Evolutionary conservation across 768 basidiomycete genomes (phyloP), one percentile per base, ranked within the genome.

Genomic region (Kwoniella bestiolae): DNA sequence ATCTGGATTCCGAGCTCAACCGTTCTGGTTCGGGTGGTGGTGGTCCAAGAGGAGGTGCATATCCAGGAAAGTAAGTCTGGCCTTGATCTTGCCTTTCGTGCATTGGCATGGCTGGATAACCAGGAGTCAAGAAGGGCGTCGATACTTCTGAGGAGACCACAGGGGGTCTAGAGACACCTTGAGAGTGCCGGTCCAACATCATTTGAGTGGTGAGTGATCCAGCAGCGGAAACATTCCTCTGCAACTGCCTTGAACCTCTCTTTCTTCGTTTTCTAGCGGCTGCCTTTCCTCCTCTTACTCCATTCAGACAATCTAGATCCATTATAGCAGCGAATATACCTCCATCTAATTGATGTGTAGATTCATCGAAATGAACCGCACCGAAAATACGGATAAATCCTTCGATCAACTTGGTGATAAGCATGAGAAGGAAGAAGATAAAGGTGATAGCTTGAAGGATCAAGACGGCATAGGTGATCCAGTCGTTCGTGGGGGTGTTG

Each of bases 381-480:
- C 90, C 90, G 60, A 88, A 75, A 28, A 94, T 85, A 38, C 95
- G 90, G 32, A 91, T 84, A n/a, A 87, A 55, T 8, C 88, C 93
- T 79, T 98, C 95, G 47, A 90, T 74, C 55, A 95, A 70, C 83
- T 99, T 99, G 82, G 90, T 87, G 38, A 90, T 56, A 44, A 97
- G 86, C 85, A 96, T 90, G 61, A 91, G 81, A 52, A 87, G 76
- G 72, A 95, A 87, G n/a, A 90, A 88, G 11, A 92, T 83, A 79
- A 94, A 92, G 50, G 92, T 88, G 63, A 97, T 84, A 11, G 86
- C 86, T 62, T 84, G 82, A 55, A 96, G 90, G 73, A 94, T 83
- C 65, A 98, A 85, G 64, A 98, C 89, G 71, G 92, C 91, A 80
- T 95, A 97, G 12, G 94, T 88, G 16, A 99, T 88, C 96, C 95